Conservation (phyloP, 2,329 filamentous ascomycete genomes). For the Neodidymelliopsis sp. region DNA sequence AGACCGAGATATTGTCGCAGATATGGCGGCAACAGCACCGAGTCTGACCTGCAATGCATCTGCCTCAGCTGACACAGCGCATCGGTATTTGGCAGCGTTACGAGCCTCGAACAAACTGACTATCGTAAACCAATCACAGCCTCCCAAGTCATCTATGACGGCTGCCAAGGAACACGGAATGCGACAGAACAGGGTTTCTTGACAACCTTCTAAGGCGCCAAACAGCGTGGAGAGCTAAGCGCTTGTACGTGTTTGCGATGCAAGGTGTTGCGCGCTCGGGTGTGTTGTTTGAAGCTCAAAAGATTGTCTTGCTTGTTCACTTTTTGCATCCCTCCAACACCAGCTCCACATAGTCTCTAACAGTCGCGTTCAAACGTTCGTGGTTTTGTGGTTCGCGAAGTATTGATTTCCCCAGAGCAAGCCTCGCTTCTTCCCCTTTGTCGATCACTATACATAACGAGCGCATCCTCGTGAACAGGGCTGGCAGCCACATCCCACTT, state of each 20-base stretch:
- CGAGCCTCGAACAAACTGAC: conserved; percentile 3
- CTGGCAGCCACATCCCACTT: conserved; percentile 26
- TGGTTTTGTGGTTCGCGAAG: not conserved
- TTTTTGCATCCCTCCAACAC: not conserved
- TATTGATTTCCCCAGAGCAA: conserved; percentile 2
- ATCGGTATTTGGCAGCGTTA: conserved; percentile 11
- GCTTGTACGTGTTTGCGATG: conserved; percentile 1
- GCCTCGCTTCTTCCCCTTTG: conserved; percentile 21
- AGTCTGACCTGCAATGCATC: not conserved
- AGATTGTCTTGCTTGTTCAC: not conserved
- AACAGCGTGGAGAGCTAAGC: conserved; percentile 7
- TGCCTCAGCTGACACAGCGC: not conserved
- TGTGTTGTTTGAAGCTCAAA: conserved; percentile 13
- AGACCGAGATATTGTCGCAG: too few species aligned
- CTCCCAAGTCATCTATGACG: conserved; percentile 34
- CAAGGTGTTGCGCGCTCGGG: conserved; percentile 16
- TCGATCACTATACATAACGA: conserved; percentile 38
- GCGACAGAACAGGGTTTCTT: conserved; percentile 30
- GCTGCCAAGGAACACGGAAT: conserved; percentile 34
- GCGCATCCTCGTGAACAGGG: conserved; percentile 25
- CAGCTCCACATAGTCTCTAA: conserved; percentile 22
- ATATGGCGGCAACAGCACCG: not conserved
- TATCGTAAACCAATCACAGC: conserved; percentile 36
- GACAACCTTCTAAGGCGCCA: conserved; percentile 24
- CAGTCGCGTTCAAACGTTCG: conserved; percentile 18